phyloP scores from a whole-genome alignment of 108 stramenopile genomes.

The Conticribra guillardii region DNA sequence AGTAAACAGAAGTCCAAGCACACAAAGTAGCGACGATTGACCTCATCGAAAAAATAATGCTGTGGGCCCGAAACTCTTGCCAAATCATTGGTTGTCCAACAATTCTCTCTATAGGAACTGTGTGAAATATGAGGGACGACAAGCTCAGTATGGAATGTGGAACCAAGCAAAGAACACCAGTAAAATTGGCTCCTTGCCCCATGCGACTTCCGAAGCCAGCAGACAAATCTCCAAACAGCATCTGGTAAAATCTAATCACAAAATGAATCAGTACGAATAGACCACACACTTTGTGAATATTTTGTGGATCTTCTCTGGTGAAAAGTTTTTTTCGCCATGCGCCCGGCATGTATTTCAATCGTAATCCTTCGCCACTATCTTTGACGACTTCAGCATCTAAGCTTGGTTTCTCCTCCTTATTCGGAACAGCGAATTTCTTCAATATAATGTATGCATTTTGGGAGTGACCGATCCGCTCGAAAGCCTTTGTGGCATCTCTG shows the following conservation, averaged over 20 bases:
- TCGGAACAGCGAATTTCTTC: conserved; percentile 47
- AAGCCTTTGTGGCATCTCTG: conserved; percentile 65
- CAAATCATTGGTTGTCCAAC: conserved; percentile 76
- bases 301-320: conserved; percentile 67
- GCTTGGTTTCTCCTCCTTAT: conserved; percentile 8
- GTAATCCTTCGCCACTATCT: not conserved
- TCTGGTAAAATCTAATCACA: conserved; percentile 52
- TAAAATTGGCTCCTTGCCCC: conserved; percentile 31
- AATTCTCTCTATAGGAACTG: conserved; percentile 64
- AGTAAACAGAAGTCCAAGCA: conserved; percentile 38
- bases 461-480: conserved; percentile 64
- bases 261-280: conserved; percentile 61
- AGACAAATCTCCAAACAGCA: conserved; percentile 58
- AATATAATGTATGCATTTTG: conserved; percentile 52
- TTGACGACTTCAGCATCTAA: not conserved
- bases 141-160: conserved; percentile 61
- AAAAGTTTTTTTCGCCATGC: conserved; percentile 55
- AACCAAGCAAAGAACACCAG: conserved; percentile 42
- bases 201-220: conserved; percentile 54
- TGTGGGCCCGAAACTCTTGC: conserved; percentile 69
- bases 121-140: conserved; percentile 64
- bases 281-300: conserved; percentile 68
- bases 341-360: not conserved
- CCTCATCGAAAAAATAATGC: conserved; percentile 60
- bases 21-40: conserved; percentile 40